phyloP scores from a whole-genome alignment of 306 rosid species.

The Quercus alba region DNA sequence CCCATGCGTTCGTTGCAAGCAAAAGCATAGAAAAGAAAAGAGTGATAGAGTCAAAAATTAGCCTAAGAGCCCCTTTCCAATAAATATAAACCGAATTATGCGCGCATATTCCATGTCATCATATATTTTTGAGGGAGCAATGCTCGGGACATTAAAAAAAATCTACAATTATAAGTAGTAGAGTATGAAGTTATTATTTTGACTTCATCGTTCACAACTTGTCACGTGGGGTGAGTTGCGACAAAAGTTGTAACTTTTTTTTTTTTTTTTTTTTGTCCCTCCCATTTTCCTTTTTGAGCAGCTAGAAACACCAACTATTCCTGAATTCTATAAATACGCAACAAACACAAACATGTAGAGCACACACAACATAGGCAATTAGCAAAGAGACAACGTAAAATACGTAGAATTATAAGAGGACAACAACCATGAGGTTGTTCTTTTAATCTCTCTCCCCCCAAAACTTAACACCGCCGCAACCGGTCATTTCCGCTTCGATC shows the following conservation, averaged over 20 bases:
- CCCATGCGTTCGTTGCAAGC: not conserved
- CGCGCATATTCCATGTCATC: not conserved
- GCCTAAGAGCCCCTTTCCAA: too few relatives aligned
- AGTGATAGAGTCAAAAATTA: not conserved
- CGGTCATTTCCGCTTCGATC: not conserved
- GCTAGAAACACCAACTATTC: not conserved
- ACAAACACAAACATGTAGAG: too few relatives aligned
- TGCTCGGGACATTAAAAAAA: too few relatives aligned
- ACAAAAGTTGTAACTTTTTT: too few relatives aligned
- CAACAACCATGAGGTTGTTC: constrained; percentile 15
- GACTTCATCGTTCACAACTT: fast-evolving
- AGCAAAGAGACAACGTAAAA: not conserved
- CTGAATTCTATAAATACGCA: not conserved
- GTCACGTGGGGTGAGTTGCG: fast-evolving
- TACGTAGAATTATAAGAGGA: too few relatives aligned
- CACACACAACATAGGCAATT: too few relatives aligned
- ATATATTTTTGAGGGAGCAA: too few relatives aligned
- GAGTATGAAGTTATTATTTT: too few relatives aligned
- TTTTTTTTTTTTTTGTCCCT: too few relatives aligned
- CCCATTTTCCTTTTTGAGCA: not conserved
- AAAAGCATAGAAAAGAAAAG: not conserved
- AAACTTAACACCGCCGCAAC: not conserved
- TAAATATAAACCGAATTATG: not conserved
- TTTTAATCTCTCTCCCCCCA: not conserved
- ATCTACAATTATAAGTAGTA: too few relatives aligned